Evolutionary conservation across 257 asterid genomes (phyloP).

Genomic region (Solanum chiquidenum): DNA sequence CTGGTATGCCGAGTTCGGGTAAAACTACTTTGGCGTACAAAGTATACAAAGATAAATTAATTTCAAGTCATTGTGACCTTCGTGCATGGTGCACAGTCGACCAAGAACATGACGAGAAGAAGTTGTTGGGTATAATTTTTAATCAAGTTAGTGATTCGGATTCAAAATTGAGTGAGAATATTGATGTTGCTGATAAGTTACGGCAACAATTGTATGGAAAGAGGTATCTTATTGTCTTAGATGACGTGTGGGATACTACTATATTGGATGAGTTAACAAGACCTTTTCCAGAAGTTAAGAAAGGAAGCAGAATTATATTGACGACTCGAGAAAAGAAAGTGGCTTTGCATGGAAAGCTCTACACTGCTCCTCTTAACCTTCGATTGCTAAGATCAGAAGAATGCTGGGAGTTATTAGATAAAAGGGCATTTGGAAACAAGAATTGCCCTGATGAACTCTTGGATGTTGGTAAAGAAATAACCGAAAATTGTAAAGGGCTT

Average conservation of each 20-base stretch:
- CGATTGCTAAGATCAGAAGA: too few species aligned
- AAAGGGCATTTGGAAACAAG: too few species aligned
- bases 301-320: too few species aligned
- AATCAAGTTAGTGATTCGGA: not conserved
- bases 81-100: not conserved
- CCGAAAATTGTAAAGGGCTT: too few species aligned
- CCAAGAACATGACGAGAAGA: not conserved
- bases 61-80: not conserved
- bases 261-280: conserved; percentile 3
- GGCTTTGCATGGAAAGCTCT: too few species aligned
- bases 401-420: too few species aligned
- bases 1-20: not conserved
- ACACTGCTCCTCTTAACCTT: too few species aligned
- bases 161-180: not conserved
- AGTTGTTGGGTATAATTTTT: not conserved
- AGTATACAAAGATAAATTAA: not conserved
- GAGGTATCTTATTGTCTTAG: conserved; percentile 12
- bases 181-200: not conserved
- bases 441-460: too few species aligned
- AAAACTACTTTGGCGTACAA: not conserved
- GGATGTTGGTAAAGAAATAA: too few species aligned
- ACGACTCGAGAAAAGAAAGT: too few species aligned
- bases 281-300: not conserved
- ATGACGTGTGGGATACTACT: conserved; percentile 6
- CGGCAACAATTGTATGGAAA: not conserved